phyloP scores from a whole-genome alignment of 1,284 basidiomycete species.

The Ustilago vetiveriae region DNA sequence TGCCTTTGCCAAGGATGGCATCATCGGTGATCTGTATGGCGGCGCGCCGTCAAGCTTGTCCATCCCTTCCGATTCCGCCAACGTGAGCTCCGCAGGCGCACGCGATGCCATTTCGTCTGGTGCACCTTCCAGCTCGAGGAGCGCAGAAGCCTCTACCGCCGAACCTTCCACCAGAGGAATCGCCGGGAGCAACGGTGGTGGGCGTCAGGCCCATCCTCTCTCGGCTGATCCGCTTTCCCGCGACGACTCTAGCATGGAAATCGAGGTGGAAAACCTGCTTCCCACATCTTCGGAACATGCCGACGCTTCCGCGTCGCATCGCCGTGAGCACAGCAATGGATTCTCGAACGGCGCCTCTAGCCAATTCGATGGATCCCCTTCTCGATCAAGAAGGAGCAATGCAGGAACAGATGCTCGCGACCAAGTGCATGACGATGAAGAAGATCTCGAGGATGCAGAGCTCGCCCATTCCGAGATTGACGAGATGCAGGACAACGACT shows the following conservation, averaged over 20 bases:
- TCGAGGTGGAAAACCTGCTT: conserved; percentile 55
- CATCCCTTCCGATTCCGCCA: conserved; percentile 7
- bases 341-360: conserved; percentile 15
- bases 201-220: conserved; percentile 49
- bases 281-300: conserved; percentile 34
- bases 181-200: conserved; percentile 5
- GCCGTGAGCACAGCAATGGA: conserved; percentile 20
- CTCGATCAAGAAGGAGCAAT: conserved; percentile 1
- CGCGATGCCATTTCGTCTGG: conserved; percentile 1
- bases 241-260: conserved; percentile 57
- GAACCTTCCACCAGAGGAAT: not conserved
- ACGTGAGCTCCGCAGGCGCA: conserved; percentile 2
- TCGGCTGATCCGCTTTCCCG: conserved; percentile 54
- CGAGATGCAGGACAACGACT: conserved; percentile 16
- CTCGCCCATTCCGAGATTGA: conserved; percentile 17
- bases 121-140: conserved; percentile 10
- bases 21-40: conserved; percentile 38
- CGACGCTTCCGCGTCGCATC: conserved; percentile 3
- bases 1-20: conserved; percentile 76
- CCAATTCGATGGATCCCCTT: conserved; percentile 11
- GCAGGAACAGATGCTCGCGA: not conserved
- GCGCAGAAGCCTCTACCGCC: not conserved
- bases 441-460: conserved; percentile 30
- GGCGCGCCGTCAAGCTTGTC: conserved; percentile 8
- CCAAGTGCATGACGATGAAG: conserved; percentile 8